These are phyloP conservation scores for Cupressus sempervirens DNA, from an alignment of 75 land plant genomes.

Conservation along the genomic window DNA sequence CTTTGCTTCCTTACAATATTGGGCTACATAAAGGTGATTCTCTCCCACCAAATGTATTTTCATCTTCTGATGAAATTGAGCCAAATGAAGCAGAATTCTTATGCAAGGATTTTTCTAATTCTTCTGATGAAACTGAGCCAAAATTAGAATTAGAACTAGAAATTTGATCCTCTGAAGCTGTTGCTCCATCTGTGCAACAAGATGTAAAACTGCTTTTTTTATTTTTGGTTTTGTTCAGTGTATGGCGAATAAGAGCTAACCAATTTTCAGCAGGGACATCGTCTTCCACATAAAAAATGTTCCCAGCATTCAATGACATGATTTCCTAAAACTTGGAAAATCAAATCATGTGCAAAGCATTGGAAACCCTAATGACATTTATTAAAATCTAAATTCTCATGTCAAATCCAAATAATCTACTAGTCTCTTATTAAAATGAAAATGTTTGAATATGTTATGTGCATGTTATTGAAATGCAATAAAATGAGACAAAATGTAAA, in stretches of 20 bases:
- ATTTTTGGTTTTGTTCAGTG: constrained; percentile 54
- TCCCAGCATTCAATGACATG: constrained; percentile 87
- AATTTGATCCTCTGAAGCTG: constrained; percentile 11
- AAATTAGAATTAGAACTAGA: constrained; percentile 45
- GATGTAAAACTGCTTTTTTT: not conserved
- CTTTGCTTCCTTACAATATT: too few relatives aligned
- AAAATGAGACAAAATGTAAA: constrained; percentile 38
- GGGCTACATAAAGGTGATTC: constrained; percentile 46
- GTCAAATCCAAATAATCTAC: not conserved
- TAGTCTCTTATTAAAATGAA: not conserved
- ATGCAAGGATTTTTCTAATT: too few relatives aligned
- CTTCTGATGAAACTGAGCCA: too few relatives aligned
- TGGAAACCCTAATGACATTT: not conserved
- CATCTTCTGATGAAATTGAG: constrained; percentile 10
- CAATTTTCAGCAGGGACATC: constrained; percentile 79
- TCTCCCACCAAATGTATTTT: not conserved
- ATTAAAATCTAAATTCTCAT: not conserved
- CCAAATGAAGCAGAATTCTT: not conserved
- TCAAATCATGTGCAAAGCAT: not conserved
- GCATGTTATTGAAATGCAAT: not conserved
- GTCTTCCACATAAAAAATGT: constrained; percentile 85
- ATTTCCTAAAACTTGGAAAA: constrained; percentile 82
- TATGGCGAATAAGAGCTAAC: constrained; percentile 55
- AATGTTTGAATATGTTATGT: not conserved
- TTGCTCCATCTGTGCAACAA: not conserved